Conservation (phyloP, 106 monocot species). For the Dendrobium nobile region DNA sequence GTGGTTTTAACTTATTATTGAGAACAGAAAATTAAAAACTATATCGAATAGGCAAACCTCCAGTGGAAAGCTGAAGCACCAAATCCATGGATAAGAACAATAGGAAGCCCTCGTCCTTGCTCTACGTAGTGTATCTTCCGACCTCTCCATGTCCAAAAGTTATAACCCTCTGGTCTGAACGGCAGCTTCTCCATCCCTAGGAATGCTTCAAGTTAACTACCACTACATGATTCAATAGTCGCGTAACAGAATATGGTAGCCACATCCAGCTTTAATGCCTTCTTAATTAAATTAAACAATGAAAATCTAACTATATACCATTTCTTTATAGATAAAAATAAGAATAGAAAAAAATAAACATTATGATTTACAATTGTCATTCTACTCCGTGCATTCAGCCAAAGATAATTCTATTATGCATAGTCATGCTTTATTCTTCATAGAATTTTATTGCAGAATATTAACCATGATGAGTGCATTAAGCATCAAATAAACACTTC, state of each 20-base stretch:
- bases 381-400: too few species aligned
- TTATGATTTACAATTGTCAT: too few species aligned
- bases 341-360: too few species aligned
- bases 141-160: constrained; percentile 93
- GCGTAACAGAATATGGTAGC: neutral
- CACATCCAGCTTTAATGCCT: neutral
- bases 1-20: neutral
- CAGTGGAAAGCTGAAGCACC: constrained; percentile 96
- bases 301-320: neutral
- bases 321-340: too few species aligned
- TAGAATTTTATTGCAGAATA: too few species aligned
- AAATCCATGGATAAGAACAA: constrained; percentile 98
- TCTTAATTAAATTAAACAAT: neutral
- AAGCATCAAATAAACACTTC: too few species aligned
- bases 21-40: neutral
- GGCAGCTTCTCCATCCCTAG: constrained; percentile 76
- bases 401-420: too few species aligned
- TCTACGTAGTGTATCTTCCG: constrained; percentile 92
- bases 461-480: too few species aligned
- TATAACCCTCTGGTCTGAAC: constrained; percentile 83
- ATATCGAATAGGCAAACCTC: constrained; percentile 43
- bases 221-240: neutral
- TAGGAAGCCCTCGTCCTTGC: constrained; percentile 63
- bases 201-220: neutral
- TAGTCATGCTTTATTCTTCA: too few species aligned